These are phyloP conservation scores for Mortierella antarctica DNA, from an alignment of 192 early-diverging fungal genomes.

Conservation along the genomic window DNA sequence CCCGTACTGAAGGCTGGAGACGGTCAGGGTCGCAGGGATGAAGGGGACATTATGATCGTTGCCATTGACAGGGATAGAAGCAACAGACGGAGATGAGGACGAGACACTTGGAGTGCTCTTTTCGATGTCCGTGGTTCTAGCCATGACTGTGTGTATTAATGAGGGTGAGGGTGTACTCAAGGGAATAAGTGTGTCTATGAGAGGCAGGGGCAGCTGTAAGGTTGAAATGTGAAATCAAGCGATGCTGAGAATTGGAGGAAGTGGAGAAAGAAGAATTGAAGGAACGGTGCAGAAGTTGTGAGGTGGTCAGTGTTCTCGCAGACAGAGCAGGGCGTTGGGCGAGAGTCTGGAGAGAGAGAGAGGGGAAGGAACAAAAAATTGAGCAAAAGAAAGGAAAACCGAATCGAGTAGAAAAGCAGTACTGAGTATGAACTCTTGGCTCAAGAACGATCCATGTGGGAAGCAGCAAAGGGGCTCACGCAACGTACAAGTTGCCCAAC, in stretches of 20 bases:
- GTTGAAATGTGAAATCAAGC: neutral
- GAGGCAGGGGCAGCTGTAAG: neutral
- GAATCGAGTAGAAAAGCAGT: neutral
- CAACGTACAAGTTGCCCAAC: too few relatives aligned
- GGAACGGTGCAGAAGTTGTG: neutral
- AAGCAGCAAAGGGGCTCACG: too few relatives aligned
- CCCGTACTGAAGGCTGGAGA: conserved; percentile 38
- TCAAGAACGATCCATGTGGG: too few relatives aligned
- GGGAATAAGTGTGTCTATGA: neutral
- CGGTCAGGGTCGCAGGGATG: conserved; percentile 37
- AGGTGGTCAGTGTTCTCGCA: neutral
- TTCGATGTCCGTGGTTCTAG: conserved; percentile 3
- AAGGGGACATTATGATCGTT: conserved; percentile 32
- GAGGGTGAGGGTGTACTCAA: neutral
- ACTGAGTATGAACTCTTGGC: too few relatives aligned
- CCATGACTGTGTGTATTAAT: neutral
- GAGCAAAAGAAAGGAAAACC: neutral
- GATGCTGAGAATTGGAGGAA: neutral
- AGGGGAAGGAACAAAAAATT: neutral
- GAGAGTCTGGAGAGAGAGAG: neutral
- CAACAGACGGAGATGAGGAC: conserved; percentile 4
- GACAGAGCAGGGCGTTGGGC: neutral
- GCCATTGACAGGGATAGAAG: neutral
- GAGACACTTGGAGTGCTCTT: conserved; percentile 10
- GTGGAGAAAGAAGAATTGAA: conserved; percentile 30